These are phyloP conservation scores for Mucor saturninus DNA, from an alignment of 371 early-diverging fungal genomes.

Conservation along the genomic window DNA sequence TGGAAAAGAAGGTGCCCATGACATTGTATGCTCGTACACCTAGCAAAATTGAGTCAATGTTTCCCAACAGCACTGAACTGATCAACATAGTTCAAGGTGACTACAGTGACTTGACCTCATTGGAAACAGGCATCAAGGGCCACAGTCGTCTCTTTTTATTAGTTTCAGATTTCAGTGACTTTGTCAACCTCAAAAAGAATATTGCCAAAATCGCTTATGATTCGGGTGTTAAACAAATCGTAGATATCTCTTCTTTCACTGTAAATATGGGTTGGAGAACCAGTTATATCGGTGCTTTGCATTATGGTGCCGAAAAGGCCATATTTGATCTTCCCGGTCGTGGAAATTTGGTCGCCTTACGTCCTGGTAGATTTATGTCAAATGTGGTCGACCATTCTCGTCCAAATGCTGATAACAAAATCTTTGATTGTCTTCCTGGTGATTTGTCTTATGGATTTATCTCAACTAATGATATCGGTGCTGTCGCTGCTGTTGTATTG, in stretches of 20 bases:
- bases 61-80: constrained; percentile 6
- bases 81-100: constrained; percentile 35
- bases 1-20: constrained; percentile 11
- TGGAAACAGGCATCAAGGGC: constrained; percentile 28
- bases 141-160: constrained; percentile 38
- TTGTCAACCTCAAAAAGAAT: constrained; percentile 11
- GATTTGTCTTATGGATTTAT: constrained; percentile 19
- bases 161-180: constrained; percentile 10
- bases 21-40: constrained; percentile 35
- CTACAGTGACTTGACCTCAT: constrained; percentile 22
- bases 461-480: constrained; percentile 34
- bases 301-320: constrained; percentile 30
- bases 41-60: constrained; percentile 18
- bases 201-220: constrained; percentile 28
- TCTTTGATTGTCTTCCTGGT: constrained; percentile 9
- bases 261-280: constrained; percentile 29
- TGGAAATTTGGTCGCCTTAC: constrained; percentile 31
- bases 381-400: constrained; percentile 18
- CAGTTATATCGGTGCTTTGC: constrained; percentile 13
- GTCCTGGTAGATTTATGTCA: constrained; percentile 43
- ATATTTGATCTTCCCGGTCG: constrained; percentile 33
- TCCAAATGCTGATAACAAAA: background rate
- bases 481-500: constrained; percentile 28
- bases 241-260: constrained; percentile 33
- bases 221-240: constrained; percentile 44